phyloP scores from a whole-genome alignment of 129 eudicot species.

The Tagetes patula region DNA sequence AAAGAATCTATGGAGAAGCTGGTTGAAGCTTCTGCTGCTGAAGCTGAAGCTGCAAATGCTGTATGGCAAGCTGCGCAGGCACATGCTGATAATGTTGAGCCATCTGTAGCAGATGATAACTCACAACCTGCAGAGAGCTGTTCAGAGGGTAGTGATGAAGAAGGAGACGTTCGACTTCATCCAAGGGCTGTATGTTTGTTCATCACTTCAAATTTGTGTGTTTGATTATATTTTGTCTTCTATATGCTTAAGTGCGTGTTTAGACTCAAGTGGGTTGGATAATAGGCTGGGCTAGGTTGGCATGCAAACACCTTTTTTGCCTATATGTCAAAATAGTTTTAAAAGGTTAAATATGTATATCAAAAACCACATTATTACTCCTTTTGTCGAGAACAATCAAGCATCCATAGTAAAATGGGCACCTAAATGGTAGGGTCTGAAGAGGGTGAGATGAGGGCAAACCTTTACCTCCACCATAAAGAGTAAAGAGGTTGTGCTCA shows the following conservation, averaged over 20 bases:
- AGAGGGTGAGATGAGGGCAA: too few relatives aligned
- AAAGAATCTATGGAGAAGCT: slow-evolving; percentile 74
- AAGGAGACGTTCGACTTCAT: slow-evolving; percentile 87
- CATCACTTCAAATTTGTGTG: not conserved
- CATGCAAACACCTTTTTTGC: not conserved
- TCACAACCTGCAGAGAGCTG: slow-evolving; percentile 64
- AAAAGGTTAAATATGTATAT: not conserved
- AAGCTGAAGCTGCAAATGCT: slow-evolving; percentile 89
- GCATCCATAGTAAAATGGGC: too few relatives aligned
- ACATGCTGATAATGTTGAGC: slow-evolving; percentile 59
- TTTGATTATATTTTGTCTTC: not conserved
- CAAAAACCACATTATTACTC: not conserved
- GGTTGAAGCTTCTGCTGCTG: slow-evolving; percentile 95
- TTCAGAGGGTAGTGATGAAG: slow-evolving; percentile 87
- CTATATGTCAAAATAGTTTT: not conserved
- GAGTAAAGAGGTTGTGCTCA: too few relatives aligned
- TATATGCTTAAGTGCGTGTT: not conserved
- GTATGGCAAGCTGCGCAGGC: slow-evolving; percentile 98
- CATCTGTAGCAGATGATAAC: slow-evolving; percentile 60
- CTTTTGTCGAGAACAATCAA: not conserved
- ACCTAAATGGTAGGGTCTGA: too few relatives aligned
- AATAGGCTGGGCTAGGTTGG: not conserved
- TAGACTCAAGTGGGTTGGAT: not conserved
- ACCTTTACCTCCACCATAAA: too few relatives aligned
- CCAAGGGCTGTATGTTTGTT: slow-evolving; percentile 88